phyloP scores from a whole-genome alignment of 2,329 filamentous ascomycete species.

The Aureobasidium sp. region DNA sequence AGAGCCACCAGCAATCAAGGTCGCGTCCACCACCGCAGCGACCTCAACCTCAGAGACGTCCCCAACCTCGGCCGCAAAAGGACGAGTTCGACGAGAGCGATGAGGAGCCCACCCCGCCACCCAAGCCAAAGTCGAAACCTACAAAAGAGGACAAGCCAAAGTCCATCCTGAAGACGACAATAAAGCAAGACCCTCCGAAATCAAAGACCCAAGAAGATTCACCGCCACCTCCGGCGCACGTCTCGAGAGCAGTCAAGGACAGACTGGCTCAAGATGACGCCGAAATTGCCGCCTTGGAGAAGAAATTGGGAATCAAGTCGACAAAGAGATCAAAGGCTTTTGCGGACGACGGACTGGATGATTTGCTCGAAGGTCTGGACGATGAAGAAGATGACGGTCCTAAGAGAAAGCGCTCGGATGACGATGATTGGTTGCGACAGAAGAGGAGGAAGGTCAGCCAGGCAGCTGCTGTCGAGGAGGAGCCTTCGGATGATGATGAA shows the following conservation, averaged over 20 bases:
- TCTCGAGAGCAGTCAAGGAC: slow-evolving; percentile 44
- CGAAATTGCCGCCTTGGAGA: slow-evolving; percentile 81
- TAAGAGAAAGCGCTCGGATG: slow-evolving; percentile 52
- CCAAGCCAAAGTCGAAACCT: slow-evolving; percentile 14
- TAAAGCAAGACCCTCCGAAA: slow-evolving; percentile 7
- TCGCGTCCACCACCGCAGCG: slow-evolving; percentile 1
- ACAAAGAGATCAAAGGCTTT: slow-evolving; percentile 66
- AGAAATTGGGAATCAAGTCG: slow-evolving; percentile 72
- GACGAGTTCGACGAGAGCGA: slow-evolving; percentile 21
- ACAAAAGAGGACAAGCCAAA: slow-evolving; percentile 25
- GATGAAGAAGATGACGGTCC: slow-evolving; percentile 42
- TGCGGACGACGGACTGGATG: slow-evolving; percentile 73
- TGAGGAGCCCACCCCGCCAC: slow-evolving; percentile 26
- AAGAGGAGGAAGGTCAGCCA: slow-evolving; percentile 48
- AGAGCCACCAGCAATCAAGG: slow-evolving; percentile 25
- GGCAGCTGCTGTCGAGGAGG: slow-evolving; percentile 19
- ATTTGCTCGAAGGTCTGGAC: slow-evolving; percentile 60
- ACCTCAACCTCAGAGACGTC: slow-evolving; percentile 16
- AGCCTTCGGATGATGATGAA: slow-evolving; percentile 22
- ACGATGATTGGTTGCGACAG: slow-evolving; percentile 50
- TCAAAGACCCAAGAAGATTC: slow-evolving; percentile 8
- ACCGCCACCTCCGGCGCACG: slow-evolving; percentile 16
- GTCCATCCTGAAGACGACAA: slow-evolving; percentile 29
- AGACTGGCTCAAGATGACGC: slow-evolving; percentile 73
- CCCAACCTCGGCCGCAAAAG: slow-evolving; percentile 21